Evolutionary conservation across 805 yeast genomes (phyloP), one percentile per base, ranked within the genome.

Genomic region (Tetrapisispora phaffii): DNA sequence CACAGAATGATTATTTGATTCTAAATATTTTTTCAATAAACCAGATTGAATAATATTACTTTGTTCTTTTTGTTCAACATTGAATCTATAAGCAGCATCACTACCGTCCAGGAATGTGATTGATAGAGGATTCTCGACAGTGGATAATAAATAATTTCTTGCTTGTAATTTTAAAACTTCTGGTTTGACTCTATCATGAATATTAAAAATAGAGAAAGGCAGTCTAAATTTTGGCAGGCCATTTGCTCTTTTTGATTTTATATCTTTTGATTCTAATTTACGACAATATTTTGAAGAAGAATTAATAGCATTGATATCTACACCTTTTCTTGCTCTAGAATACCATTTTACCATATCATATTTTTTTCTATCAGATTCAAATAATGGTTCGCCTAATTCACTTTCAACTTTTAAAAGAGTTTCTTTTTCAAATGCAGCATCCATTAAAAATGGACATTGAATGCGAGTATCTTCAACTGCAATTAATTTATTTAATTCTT

Each of bases 401-500:
- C 38, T 23, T 47, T 60, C 65, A 6, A 54, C 42, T 5, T 39
- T 34, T 12, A 40, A 36, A 29, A 59, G 39, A 8, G 41, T 37
- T 10, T 54, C 55, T 2, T 24, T 20, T 26, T 55, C 54, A 44
- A 59, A 58, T 3, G 54, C 55, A 16, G 52, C 47, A 22, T 55
- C 55, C 39, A 49, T 58, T 10, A 62, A 45, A 23, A 58, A 52
- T 2, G 48, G 38, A 46, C 66, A 62, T 17, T 35, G 37, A 1
- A 56, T 40, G 16, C 49, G 46, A 4, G 56, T 49, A 20, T 49
- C 39, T 23, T 38, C 44, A 7, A 62, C 45, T 41, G 67, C 71
- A 2, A 67, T 55, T 20, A 69, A 56, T 39, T 68, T 64, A 50
- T 74, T 68, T 41, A 71, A 58, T 8, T 59, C 57, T 1, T 72